phyloP scores from a whole-genome alignment of 2,329 filamentous ascomycete species.

The Chaetomiaceae sp. region DNA sequence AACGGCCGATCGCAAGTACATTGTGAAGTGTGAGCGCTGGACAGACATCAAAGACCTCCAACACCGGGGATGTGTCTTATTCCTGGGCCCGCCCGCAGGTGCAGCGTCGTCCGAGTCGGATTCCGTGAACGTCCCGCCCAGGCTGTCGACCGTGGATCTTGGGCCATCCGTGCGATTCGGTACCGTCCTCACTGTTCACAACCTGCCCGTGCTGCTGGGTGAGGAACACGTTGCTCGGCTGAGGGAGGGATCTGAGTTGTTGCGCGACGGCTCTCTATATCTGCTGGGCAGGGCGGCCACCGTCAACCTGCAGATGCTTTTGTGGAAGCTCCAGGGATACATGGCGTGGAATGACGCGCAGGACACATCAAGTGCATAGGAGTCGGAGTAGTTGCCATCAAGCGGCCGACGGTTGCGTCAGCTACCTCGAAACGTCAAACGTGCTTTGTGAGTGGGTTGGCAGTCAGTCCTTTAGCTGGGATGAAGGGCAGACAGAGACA shows the following conservation, averaged over 20 bases:
- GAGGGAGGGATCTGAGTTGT: conserved; percentile 28
- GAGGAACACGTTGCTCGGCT: conserved; percentile 38
- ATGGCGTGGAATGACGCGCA: conserved; percentile 7
- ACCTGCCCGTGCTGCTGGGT: conserved; percentile 47
- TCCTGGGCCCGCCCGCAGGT: conserved; percentile 26
- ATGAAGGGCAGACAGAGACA: no score
- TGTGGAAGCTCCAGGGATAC: conserved; percentile 57
- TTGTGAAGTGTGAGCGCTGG: conserved; percentile 41
- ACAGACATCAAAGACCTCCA: conserved; percentile 35
- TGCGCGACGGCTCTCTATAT: conserved; percentile 35
- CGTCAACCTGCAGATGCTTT: conserved; percentile 39
- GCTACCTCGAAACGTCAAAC: no score
- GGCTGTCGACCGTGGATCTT: conserved; percentile 42
- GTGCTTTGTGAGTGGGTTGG: no score
- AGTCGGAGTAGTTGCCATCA: background rate
- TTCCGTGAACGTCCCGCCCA: conserved; percentile 21
- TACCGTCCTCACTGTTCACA: conserved; percentile 44
- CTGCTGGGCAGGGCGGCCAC: conserved; percentile 40
- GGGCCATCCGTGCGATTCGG: conserved; percentile 29
- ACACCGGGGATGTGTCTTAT: conserved; percentile 42
- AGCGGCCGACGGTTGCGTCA: no score
- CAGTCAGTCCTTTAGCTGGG: no score
- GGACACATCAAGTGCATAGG: background rate
- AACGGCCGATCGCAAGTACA: conserved; percentile 30
- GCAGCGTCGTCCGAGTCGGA: background rate